These are phyloP conservation scores for Adansonia digitata DNA, from an alignment of 345 rosid species.

Conservation along the genomic window DNA sequence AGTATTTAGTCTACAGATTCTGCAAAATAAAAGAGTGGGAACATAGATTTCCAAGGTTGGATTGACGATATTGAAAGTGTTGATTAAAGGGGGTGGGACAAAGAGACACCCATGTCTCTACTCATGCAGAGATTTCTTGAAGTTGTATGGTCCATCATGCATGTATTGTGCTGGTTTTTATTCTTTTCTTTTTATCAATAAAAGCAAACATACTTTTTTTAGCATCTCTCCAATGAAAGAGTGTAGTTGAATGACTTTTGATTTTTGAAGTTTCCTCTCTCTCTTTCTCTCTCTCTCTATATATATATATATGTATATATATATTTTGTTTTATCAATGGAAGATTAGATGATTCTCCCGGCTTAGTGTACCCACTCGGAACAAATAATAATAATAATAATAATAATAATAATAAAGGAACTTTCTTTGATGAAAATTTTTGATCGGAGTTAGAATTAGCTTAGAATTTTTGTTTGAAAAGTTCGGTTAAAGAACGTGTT, in stretches of 20 bases:
- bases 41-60: constrained; percentile 20
- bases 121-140: constrained; percentile 15
- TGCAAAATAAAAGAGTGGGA: constrained; percentile 11
- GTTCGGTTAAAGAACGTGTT: too few relatives aligned
- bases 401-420: not conserved
- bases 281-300: not conserved
- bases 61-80: constrained; percentile 17
- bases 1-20: not conserved
- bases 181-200: not conserved
- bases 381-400: not conserved
- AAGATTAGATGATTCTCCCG: not conserved
- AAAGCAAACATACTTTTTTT: constrained; percentile 31
- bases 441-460: too few relatives aligned
- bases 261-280: constrained; percentile 6
- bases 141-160: constrained; percentile 25
- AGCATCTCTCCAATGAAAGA: constrained; percentile 11
- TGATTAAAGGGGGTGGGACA: constrained; percentile 27
- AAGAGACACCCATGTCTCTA: constrained; percentile 29
- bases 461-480: too few relatives aligned
- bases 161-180: constrained; percentile 15
- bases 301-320: too few relatives aligned
- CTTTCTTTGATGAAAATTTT: not conserved
- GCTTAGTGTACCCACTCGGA: too few relatives aligned
- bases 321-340: not conserved
- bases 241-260: constrained; percentile 1